Evolutionary conservation across 164 flowering plant species (phyloP), one percentile per base, ranked within the genome.

Genomic region (Paratinospora sagittata): DNA sequence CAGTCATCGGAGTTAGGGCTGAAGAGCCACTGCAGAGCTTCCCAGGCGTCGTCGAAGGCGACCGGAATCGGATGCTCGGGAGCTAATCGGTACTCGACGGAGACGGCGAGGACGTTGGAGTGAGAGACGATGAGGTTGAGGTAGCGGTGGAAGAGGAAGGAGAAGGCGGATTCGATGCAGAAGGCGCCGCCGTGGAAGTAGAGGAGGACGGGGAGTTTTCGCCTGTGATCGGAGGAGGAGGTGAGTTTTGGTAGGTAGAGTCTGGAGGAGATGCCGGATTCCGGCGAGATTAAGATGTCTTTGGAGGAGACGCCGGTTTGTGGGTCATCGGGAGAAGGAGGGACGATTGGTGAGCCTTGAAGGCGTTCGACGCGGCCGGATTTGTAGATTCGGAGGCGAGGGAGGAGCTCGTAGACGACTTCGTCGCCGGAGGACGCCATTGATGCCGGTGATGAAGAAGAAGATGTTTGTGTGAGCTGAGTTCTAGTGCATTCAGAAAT

Each of bases 41-140:
- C n/a, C n/a, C n/a, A n/a, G n/a, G n/a, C n/a, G n/a, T n/a, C n/a
- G n/a, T n/a, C n/a, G n/a, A n/a, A n/a, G n/a, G n/a, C n/a, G n/a
- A n/a, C n/a, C n/a, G n/a, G n/a, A n/a, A n/a, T n/a, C 27, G 76
- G 82, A 75, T 78, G 78, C 68, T 87, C 90, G 0, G 88, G 89
- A 13, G 88, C 88, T 19, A 73, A 73, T 52, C 88, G 71, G 81
- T 87, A 89, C 37, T 86, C 85, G 17, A 89, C 83, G 0, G 89
- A 86, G 16, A 89, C 79, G 17, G 72, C 77, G 4, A 87, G 5
- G 7, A 75, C 76, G 21, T 68, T 43, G 23, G 86, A 81, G 8
- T 70, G 37, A 8, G 80, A 41, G 21, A 65, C 79, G 17, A 89
- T 16, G 47, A 21, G 16, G 75, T 64, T 78, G 43, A 87, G 68